phyloP scores from a whole-genome alignment of 495 filamentous ascomycete genomes.

The Aspergillus campestris region DNA sequence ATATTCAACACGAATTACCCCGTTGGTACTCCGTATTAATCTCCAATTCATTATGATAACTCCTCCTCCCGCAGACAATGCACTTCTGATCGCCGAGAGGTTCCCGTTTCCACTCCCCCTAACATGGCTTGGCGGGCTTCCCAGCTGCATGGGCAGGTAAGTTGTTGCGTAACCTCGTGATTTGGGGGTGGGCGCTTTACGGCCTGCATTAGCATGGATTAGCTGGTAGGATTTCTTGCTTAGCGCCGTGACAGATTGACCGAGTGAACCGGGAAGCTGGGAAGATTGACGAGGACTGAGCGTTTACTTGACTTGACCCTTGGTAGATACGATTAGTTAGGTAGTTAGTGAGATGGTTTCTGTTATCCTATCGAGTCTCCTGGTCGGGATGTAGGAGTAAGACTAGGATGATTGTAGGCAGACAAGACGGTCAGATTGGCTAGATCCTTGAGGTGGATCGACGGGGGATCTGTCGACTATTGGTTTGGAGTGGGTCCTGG shows the following conservation, averaged over 20 bases:
- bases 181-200: conserved; percentile 10
- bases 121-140: conserved; percentile 8
- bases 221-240: neutral
- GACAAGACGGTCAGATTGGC: neutral
- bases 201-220: conserved; percentile 6
- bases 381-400: too few relatives aligned
- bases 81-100: conserved; percentile 1
- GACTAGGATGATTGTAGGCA: too few relatives aligned
- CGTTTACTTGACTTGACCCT: neutral
- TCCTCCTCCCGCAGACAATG: conserved; percentile 1
- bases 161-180: conserved; percentile 19
- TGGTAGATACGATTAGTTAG: too few relatives aligned
- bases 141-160: conserved; percentile 10
- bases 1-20: too few relatives aligned
- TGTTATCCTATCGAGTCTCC: conserved; percentile 5
- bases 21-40: too few relatives aligned
- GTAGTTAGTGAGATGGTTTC: too few relatives aligned
- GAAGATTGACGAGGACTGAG: neutral
- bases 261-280: conserved; percentile 4
- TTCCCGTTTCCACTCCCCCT: conserved; percentile 7
- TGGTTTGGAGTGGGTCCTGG: conserved; percentile 36
- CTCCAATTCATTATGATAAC: too few relatives aligned
- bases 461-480: conserved; percentile 39
- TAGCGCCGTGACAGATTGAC: conserved; percentile 8
- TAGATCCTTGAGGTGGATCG: conserved; percentile 34